Percentiles rank a stretch among this genome's conserved stretches.
Conservation (phyloP, 495 filamentous ascomycete species). For the Copromyces sp. region DNA sequence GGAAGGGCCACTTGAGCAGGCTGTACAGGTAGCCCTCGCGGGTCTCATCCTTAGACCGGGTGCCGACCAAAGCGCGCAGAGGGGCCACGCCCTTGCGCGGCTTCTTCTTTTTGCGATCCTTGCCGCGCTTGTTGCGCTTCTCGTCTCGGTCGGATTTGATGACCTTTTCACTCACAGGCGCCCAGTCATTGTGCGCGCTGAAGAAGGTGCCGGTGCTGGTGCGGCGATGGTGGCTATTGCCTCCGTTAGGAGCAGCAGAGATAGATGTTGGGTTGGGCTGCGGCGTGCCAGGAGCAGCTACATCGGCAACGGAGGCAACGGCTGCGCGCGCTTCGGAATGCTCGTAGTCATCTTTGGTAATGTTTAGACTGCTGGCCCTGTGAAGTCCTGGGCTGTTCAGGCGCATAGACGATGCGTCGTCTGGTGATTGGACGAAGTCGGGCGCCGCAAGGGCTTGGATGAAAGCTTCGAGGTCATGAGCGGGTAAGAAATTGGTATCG, state of each 20-base stretch:
- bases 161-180: slow-evolving; percentile 61
- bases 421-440: slow-evolving; percentile 31
- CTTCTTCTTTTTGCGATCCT: slow-evolving; percentile 20
- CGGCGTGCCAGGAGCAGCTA: neutral
- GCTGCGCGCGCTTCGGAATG: slow-evolving; percentile 9
- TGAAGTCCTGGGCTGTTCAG: slow-evolving; percentile 16
- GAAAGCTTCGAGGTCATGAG: slow-evolving; percentile 48
- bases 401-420: slow-evolving; percentile 25
- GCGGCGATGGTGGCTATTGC: slow-evolving; percentile 2
- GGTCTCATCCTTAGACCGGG: slow-evolving; percentile 75
- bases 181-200: slow-evolving; percentile 76
- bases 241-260: neutral
- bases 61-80: slow-evolving; percentile 18
- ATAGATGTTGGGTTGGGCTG: neutral
- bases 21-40: slow-evolving; percentile 85
- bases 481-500: slow-evolving; percentile 53
- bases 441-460: slow-evolving; percentile 46
- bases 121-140: slow-evolving; percentile 1
- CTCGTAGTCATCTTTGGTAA: slow-evolving; percentile 9
- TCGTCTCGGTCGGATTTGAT: slow-evolving; percentile 23
- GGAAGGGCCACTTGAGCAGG: slow-evolving; percentile 83
- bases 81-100: slow-evolving; percentile 24
- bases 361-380: slow-evolving; percentile 12
- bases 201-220: slow-evolving; percentile 40
- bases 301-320: slow-evolving; percentile 11